Base-by-base conservation (phyloP, 176 grass and related monocot species). In the Eleusine coracana region DNA sequence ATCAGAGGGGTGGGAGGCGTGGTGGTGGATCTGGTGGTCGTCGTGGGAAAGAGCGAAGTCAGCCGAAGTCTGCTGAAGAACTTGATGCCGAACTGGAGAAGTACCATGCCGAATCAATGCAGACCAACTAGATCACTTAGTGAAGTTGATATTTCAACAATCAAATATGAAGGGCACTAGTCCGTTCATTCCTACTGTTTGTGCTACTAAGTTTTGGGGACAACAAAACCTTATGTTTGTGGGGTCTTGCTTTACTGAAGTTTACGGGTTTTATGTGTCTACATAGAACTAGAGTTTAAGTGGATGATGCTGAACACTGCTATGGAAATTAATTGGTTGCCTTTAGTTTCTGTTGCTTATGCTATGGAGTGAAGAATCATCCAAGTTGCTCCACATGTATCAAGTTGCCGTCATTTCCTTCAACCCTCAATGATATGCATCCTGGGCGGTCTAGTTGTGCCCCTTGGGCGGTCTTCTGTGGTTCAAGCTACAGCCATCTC, bases 81-180 rank as follows among this genome's bases (percentile, higher is more conserved):
- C 97, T 99, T n/a, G 97, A 99, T 90, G 92, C 93, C 73, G 97
- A 99, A 41, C 88, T 99, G 97, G 97, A 99, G 68, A 99, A 96
- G 59, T 99, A 99, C 69, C 97, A 99, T 71, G 81, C 82, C 11
- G 81, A 94, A 80, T 82, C 91, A 2, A 99, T 99, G 97, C 93
- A 99, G 80, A 96, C 89, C 63, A 98, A 98, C 64, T 96, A 87
- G 84, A 73, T 63, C 74, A 54, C 60, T 81, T 89, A 44, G 2
- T 12, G 54, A 36, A 5, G 17, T 84, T 73, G 76, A 60, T 78
- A 79, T 87, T 83, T 71, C 81, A n/a, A 68, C 64, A 76, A 76
- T 87, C 41, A 67, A 64, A 65, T 74, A 77, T 88, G 82, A 80
- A 91, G 65, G 70, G 66, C 66, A 59, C 25, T 81, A 77, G 75